Evolutionary conservation across 495 filamentous ascomycete species (phyloP), one percentile per base, ranked within the genome.

Genomic region (Pyrenula massariospora): DNA sequence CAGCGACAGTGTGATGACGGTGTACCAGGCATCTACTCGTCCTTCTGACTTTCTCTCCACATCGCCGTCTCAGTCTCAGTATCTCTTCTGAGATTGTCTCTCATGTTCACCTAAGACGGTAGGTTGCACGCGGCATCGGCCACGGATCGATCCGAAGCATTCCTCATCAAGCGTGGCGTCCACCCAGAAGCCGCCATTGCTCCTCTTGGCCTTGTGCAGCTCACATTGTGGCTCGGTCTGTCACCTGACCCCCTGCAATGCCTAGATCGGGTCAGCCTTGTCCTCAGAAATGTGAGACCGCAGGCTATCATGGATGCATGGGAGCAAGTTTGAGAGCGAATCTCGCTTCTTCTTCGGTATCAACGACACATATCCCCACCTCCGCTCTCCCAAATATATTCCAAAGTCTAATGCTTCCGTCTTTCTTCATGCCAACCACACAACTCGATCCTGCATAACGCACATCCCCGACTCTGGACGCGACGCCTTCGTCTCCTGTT

Each of bases 361-460:
- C 77, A 24, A 71, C 76, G 59, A 79, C 72, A 61, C 70, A 73
- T 51, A 80, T 67, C 12, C 72, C 70, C 57, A 77, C 76, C 42
- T 70, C 68, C 48, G 59, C 59, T 48, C 75, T 72, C 24, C 76
- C 76, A 56, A 76, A 61, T 24, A 77, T 66, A 58, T 70, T 69
- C 74, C 74, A 76, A 55, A 72, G 73, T 23, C 69, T 66, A 54
- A 77, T 72, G 59, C 71, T 71, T 48, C 68, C 70, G 25, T 77
- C 69, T 3, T 62, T 52, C 47, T 22, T 62, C 60, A 96, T 77
- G 22, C 86, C 85, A 58, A 96, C 69, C 15, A 97, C 83, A 31
- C 84, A 77, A 60, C 88, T 95, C 10, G 86, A 95, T 2, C 93
- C 93, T 25, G 91, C 89, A 74, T 95, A 98, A 31, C 68, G 57